A percentile compares a stretch with the other conserved stretches of the same genome.
phyloP scores from a whole-genome alignment of 352 stramenopile genomes.

The Pythium coloratum region DNA sequence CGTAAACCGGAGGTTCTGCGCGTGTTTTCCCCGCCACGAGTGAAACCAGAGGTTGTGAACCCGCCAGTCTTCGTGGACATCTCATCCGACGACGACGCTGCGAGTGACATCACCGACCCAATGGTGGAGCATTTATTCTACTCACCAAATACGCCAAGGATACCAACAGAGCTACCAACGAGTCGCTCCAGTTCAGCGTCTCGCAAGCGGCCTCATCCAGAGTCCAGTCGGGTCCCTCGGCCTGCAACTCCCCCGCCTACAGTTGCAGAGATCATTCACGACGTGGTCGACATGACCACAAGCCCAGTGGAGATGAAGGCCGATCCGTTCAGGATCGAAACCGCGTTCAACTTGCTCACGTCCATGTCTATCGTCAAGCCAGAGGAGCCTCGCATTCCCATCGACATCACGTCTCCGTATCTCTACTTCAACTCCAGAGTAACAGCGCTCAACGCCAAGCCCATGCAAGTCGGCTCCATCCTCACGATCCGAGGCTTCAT shows the following conservation, averaged over 20 bases:
- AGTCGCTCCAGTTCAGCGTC: neutral
- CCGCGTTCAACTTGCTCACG: constrained; percentile 1
- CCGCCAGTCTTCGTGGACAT: constrained; percentile 53
- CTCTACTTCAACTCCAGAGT: constrained; percentile 27
- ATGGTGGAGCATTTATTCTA: constrained; percentile 78
- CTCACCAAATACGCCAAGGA: constrained; percentile 62
- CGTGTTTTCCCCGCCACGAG: constrained; percentile 11
- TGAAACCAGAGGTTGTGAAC: constrained; percentile 6
- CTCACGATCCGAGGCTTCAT: constrained; percentile 62
- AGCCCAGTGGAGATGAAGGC: neutral
- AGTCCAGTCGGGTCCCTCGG: constrained; percentile 4
- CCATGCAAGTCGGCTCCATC: constrained; percentile 7
- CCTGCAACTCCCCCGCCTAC: constrained; percentile 10
- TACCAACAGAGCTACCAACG: neutral
- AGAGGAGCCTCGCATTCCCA: neutral
- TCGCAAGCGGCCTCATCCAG: constrained; percentile 39
- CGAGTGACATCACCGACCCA: constrained; percentile 70
- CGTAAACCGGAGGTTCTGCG: neutral
- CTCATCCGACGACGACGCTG: constrained; percentile 59
- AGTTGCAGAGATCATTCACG: constrained; percentile 12
- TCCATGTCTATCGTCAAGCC: neutral
- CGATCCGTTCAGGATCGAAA: constrained; percentile 4
- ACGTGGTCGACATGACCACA: constrained; percentile 35
- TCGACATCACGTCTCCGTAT: constrained; percentile 27
- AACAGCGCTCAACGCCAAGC: neutral